Percentiles rank a stretch among this genome's conserved stretches.
Conservation (phyloP, 495 filamentous ascomycete species). For the Podospora appendiculata region DNA sequence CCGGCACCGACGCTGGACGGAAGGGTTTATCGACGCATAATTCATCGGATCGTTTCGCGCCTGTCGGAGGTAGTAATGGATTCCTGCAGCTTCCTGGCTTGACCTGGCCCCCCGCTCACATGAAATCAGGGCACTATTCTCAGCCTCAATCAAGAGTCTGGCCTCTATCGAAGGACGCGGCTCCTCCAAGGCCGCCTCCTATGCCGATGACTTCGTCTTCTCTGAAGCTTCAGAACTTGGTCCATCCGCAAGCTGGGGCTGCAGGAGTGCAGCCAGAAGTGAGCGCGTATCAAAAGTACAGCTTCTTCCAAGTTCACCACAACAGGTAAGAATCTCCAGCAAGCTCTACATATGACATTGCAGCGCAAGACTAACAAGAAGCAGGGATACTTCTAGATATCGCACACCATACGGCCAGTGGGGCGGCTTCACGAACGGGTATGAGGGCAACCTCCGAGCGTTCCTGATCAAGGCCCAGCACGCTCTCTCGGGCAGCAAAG, state of each 20-base stretch:
- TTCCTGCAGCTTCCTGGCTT: conserved; percentile 30
- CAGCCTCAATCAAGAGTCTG: conserved; percentile 23
- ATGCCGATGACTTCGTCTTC: conserved; percentile 21
- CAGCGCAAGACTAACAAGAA: conserved; percentile 6
- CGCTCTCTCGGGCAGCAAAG: conserved; percentile 22
- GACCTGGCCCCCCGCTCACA: conserved; percentile 29
- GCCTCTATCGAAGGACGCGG: conserved; percentile 16
- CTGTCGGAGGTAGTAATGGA: conserved; percentile 33
- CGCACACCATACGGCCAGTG: conserved; percentile 43
- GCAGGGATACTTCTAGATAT: conserved; percentile 38
- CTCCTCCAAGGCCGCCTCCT: conserved; percentile 9
- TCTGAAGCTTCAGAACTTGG: conserved; percentile 18
- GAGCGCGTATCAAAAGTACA: conserved; percentile 35
- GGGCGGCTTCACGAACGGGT: conserved; percentile 49
- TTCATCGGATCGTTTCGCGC: conserved; percentile 27
- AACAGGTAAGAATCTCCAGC: conserved; percentile 26
- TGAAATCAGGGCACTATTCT: conserved; percentile 26
- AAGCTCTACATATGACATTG: neutral
- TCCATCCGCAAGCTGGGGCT: conserved; percentile 6
- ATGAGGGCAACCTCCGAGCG: conserved; percentile 40
- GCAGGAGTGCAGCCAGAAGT: conserved; percentile 13
- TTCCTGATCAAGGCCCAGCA: conserved; percentile 37
- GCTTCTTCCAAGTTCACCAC: conserved; percentile 44
- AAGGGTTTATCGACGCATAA: conserved; percentile 14
- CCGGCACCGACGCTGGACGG: conserved; percentile 6